phyloP scores from a whole-genome alignment of 257 asterid species.

The Prunella vulgaris region DNA sequence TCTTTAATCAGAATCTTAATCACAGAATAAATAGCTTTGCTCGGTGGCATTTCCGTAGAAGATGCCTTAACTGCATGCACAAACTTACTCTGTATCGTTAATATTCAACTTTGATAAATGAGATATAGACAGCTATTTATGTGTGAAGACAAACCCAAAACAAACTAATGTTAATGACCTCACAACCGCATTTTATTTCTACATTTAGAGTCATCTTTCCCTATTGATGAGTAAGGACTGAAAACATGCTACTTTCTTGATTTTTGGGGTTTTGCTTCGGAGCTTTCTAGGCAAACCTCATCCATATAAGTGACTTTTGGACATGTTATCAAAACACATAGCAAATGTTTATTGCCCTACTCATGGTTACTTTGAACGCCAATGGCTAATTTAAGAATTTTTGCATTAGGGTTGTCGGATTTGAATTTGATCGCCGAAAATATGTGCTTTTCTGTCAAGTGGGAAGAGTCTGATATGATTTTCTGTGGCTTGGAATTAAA shows the following conservation, averaged over 20 bases:
- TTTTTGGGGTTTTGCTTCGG: conserved; percentile 66
- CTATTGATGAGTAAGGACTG: conserved; percentile 64
- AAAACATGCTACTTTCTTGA: conserved; percentile 76
- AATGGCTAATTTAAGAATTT: conserved; percentile 16
- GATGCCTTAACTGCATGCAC: not conserved
- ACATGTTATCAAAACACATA: not conserved
- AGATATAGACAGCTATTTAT: not conserved
- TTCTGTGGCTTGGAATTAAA: not conserved
- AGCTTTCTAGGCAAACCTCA: conserved; percentile 54
- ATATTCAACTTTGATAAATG: not conserved
- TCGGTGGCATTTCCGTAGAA: not conserved
- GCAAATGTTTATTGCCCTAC: not conserved
- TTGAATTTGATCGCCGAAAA: conserved; percentile 89
- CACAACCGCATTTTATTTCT: not conserved
- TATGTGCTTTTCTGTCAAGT: conserved; percentile 29
- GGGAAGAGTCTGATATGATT: conserved; percentile 30
- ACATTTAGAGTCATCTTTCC: not conserved
- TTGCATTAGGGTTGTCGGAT: conserved; percentile 54
- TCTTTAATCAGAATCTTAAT: not conserved
- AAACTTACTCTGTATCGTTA: not conserved
- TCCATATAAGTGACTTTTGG: conserved; percentile 50
- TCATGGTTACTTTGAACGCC: not conserved
- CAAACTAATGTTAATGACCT: not conserved
- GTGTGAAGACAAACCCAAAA: not conserved
- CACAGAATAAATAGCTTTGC: not conserved